These are phyloP conservation scores for Falciphora oryzae DNA, from an alignment of 2,329 filamentous ascomycete species.

Conservation along the genomic window DNA sequence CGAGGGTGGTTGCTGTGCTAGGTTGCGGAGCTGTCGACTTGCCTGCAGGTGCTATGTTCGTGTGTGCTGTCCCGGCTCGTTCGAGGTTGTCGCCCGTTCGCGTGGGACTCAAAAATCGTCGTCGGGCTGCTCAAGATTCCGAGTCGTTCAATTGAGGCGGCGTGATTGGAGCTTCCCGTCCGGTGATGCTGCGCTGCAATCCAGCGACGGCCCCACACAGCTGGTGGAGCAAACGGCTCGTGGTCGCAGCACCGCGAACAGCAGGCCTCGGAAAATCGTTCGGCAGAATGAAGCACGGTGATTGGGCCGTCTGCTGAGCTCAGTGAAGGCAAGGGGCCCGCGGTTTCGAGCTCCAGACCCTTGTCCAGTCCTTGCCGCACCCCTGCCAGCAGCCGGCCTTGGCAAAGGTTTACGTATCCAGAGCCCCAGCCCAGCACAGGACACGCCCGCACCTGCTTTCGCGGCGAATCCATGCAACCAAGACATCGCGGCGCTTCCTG, in stretches of 20 bases:
- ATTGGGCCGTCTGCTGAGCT: background rate
- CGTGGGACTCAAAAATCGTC: background rate
- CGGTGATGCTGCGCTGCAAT: no score
- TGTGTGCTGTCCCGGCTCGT: background rate
- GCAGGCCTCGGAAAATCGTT: conserved; percentile 8
- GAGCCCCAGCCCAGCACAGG: background rate
- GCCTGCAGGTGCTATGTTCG: background rate
- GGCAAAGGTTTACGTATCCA: conserved; percentile 31
- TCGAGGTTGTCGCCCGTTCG: background rate
- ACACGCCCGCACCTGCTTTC: background rate
- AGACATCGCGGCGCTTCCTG: conserved; percentile 5
- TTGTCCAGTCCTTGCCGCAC: conserved; percentile 5
- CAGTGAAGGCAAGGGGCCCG: background rate
- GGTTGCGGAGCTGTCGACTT: background rate
- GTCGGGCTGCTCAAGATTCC: background rate
- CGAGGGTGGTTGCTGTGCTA: no score
- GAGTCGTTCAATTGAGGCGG: background rate
- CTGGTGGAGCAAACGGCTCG: no score
- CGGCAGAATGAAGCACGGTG: conserved; percentile 2
- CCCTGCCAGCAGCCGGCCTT: conserved; percentile 17
- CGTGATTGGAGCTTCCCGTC: background rate
- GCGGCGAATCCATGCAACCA: background rate
- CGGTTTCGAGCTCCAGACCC: background rate
- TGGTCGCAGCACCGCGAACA: no score
- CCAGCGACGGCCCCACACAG: background rate